A percentile compares a stretch with the other conserved stretches of the same genome.
These are phyloP conservation scores for Ambrosiella xylebori DNA, from an alignment of 2,329 filamentous ascomycete species.

Conservation along the genomic window DNA sequence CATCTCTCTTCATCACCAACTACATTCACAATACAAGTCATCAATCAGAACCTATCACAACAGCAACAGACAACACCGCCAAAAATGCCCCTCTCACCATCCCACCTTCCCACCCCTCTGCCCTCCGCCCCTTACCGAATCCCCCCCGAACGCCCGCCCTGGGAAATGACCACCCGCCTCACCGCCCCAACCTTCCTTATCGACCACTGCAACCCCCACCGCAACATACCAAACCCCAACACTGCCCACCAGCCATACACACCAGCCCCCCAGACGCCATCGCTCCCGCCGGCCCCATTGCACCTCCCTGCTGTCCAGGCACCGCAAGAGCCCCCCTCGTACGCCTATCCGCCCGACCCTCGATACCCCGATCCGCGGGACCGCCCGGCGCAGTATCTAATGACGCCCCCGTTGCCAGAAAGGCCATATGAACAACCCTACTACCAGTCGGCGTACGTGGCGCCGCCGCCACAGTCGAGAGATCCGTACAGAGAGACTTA, in stretches of 20 bases:
- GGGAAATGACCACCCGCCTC: conserved; percentile 10
- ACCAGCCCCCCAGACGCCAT: background rate
- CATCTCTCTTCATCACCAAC: background rate
- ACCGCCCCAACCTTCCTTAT: conserved; percentile 6
- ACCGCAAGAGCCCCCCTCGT: too few species aligned
- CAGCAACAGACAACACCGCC: background rate
- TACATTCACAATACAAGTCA: background rate
- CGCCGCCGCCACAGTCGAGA: too few species aligned
- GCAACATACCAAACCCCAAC: background rate
- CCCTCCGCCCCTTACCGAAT: conserved; percentile 6
- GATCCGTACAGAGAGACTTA: too few species aligned
- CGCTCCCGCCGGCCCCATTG: background rate
- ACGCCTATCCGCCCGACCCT: too few species aligned
- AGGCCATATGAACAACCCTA: too few species aligned
- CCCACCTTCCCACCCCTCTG: conserved; percentile 1
- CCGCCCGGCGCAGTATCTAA: too few species aligned
- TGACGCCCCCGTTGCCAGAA: too few species aligned
- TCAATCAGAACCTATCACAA: background rate
- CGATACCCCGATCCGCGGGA: too few species aligned
- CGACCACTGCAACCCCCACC: conserved; percentile 7
- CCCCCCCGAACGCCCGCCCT: conserved; percentile 3
- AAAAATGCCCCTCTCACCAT: background rate
- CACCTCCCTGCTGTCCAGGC: background rate
- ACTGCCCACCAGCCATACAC: background rate
- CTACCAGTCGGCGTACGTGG: too few species aligned